Conservation (phyloP, 192 early-diverging fungal genomes). For the Coemansia sp. region DNA sequence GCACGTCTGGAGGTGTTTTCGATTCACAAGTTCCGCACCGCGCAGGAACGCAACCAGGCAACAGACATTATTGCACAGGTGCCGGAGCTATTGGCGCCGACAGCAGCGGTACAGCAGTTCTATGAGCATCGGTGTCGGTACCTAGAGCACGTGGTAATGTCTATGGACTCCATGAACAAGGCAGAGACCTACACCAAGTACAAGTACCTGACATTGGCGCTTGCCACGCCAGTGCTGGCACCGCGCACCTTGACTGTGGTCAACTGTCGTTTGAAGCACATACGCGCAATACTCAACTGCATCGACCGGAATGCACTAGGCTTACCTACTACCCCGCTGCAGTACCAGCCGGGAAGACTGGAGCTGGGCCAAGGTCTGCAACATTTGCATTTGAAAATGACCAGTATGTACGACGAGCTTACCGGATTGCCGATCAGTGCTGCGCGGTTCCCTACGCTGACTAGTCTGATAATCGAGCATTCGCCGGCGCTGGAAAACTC, state of each 20-base stretch:
- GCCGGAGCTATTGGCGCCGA: conserved; percentile 47
- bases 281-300: conserved; percentile 54
- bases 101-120: conserved; percentile 50
- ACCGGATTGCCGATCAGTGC: conserved; percentile 47
- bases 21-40: conserved; percentile 49
- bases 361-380: conserved; percentile 42
- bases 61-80: conserved; percentile 53
- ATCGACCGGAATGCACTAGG: conserved; percentile 55
- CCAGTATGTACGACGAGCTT: conserved; percentile 50
- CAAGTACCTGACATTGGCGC: conserved; percentile 48
- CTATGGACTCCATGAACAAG: conserved; percentile 56
- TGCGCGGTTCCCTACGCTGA: conserved; percentile 38
- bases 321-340: conserved; percentile 34
- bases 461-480: conserved; percentile 54
- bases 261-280: conserved; percentile 53
- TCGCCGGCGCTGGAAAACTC: conserved; percentile 54
- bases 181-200: conserved; percentile 56
- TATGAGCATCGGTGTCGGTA: conserved; percentile 54
- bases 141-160: conserved; percentile 53
- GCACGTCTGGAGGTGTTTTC: conserved; percentile 52
- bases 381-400: conserved; percentile 53
- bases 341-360: conserved; percentile 44
- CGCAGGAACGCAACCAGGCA: conserved; percentile 52
- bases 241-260: conserved; percentile 52
- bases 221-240: conserved; percentile 51